phyloP scores from a whole-genome alignment of 2,329 filamentous ascomycete species.

The Blumeria graminis region DNA sequence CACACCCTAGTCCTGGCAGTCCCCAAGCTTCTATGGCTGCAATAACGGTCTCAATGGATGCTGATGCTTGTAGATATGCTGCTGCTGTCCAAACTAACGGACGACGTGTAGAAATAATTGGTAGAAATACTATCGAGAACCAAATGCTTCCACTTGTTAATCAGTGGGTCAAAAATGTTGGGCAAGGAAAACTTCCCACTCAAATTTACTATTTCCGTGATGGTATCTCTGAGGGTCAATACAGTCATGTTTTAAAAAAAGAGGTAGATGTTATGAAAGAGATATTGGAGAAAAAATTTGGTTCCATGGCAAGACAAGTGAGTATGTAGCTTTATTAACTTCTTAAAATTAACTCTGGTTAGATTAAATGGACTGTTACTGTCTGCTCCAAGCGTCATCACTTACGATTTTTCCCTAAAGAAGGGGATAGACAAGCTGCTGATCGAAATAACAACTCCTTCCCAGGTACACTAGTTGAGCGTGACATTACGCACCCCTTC shows the following conservation, averaged over 20 bases:
- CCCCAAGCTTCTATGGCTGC: slow-evolving; percentile 56
- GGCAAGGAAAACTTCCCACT: slow-evolving; percentile 30
- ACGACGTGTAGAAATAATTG: slow-evolving; percentile 56
- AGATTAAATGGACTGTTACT: slow-evolving; percentile 52
- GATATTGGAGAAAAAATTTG: slow-evolving; percentile 22
- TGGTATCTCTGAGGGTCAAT: slow-evolving; percentile 74
- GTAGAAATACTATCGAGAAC: slow-evolving; percentile 34
- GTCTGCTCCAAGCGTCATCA: slow-evolving; percentile 88
- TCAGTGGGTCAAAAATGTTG: slow-evolving; percentile 35
- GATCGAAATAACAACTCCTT: slow-evolving; percentile 65
- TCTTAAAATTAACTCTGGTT: slow-evolving; percentile 2
- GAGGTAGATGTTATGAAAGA: slow-evolving; percentile 51
- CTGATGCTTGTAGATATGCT: slow-evolving; percentile 46
- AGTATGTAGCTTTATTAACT: slow-evolving; percentile 1
- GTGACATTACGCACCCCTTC: slow-evolving; percentile 66
- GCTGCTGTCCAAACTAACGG: slow-evolving; percentile 69
- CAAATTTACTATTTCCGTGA: slow-evolving; percentile 84
- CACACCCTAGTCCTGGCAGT: slow-evolving; percentile 51
- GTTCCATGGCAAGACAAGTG: slow-evolving; percentile 10
- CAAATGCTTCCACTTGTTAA: slow-evolving; percentile 40
- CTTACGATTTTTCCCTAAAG: slow-evolving; percentile 67
- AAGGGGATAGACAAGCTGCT: slow-evolving; percentile 20
- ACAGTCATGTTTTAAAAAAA: slow-evolving; percentile 50
- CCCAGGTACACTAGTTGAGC: slow-evolving; percentile 71
- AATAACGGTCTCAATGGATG: slow-evolving; percentile 61